phyloP scores from a whole-genome alignment of 129 eudicot genomes.

The Heracleum sosnowskyi region DNA sequence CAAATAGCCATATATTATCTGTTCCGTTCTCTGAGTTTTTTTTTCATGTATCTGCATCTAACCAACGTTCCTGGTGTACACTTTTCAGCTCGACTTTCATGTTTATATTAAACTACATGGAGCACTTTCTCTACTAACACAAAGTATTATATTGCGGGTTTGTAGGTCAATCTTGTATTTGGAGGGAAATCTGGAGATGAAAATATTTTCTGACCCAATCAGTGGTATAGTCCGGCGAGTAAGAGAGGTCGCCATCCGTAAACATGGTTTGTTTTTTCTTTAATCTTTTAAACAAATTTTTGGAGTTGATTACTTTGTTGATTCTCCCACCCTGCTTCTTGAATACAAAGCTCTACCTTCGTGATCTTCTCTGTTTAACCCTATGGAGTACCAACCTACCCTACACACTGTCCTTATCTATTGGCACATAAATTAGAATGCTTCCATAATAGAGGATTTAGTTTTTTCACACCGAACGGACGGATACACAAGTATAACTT shows the following conservation, averaged over 20 bases:
- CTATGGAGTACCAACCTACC: neutral
- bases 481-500: neutral
- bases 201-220: constrained; percentile 68
- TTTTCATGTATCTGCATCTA: no score
- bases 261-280: constrained; percentile 43
- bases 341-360: neutral
- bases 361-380: neutral
- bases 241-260: constrained; percentile 75
- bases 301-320: no score
- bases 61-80: no score
- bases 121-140: neutral
- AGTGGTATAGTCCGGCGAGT: constrained; percentile 80
- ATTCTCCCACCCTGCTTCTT: neutral
- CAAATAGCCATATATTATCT: no score
- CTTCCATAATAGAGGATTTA: neutral
- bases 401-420: neutral
- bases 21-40: no score
- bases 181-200: constrained; percentile 93
- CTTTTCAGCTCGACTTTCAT: no score
- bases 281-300: neutral
- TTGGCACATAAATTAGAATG: neutral
- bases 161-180: constrained; percentile 63
- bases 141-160: neutral
- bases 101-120: no score
- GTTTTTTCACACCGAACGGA: neutral